Evolutionary conservation across 148 eudicot genomes (phyloP).

Genomic region (Suaeda aralocaspica): DNA sequence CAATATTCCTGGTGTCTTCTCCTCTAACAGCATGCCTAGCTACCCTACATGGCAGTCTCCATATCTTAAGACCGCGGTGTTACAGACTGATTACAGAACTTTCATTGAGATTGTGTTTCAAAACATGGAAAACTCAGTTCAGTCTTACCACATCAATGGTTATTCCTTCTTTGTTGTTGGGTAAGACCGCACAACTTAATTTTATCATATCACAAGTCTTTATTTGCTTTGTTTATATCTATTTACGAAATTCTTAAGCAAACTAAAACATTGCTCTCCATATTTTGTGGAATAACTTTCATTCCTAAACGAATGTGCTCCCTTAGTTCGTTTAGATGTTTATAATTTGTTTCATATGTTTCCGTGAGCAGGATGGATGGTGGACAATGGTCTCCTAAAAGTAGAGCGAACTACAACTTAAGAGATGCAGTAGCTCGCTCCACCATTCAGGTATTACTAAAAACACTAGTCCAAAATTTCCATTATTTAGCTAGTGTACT

Average conservation of each 20-base stretch:
- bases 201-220: neutral
- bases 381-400: slow-evolving; percentile 75
- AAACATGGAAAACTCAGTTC: slow-evolving; percentile 73
- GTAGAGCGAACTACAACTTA: slow-evolving; percentile 65
- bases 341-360: neutral
- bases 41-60: slow-evolving; percentile 43
- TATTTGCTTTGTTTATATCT: too few relatives aligned
- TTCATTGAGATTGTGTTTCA: slow-evolving; percentile 83
- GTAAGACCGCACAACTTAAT: slow-evolving; percentile 31
- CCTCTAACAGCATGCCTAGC: slow-evolving; percentile 68
- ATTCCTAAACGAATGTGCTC: neutral
- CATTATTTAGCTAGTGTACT: neutral
- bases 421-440: slow-evolving; percentile 88
- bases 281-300: too few relatives aligned
- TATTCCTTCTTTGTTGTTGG: slow-evolving; percentile 96
- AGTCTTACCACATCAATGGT: slow-evolving; percentile 91
- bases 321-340: neutral
- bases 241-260: too few relatives aligned
- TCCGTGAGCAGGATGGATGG: slow-evolving; percentile 74
- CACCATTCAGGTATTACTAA: slow-evolving; percentile 61
- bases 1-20: slow-evolving; percentile 75
- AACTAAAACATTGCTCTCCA: too few relatives aligned
- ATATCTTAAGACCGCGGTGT: slow-evolving; percentile 66
- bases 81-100: slow-evolving; percentile 59
- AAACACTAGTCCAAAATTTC: neutral